A percentile compares a stretch with the other conserved stretches of the same genome.
These are phyloP conservation scores for Aspergillus tubingensis DNA, from an alignment of 2,329 filamentous ascomycete species.

Conservation along the genomic window DNA sequence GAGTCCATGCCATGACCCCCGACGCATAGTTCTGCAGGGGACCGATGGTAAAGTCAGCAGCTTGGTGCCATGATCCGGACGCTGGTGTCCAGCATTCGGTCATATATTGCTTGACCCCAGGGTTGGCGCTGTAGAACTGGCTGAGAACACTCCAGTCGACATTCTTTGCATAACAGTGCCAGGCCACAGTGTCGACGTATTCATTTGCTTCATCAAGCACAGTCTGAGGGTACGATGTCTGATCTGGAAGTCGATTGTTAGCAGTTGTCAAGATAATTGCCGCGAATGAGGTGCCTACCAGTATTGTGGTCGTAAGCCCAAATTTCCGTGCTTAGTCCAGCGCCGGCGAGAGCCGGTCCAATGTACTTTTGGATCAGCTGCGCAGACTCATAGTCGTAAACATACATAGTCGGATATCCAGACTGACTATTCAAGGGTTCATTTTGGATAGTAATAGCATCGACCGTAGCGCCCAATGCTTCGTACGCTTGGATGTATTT, in stretches of 20 bases:
- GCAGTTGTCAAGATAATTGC: not conserved
- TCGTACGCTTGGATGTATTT: constrained; percentile 42
- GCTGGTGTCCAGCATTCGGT: constrained; percentile 42
- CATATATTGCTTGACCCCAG: constrained; percentile 41
- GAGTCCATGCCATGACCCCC: constrained; percentile 34
- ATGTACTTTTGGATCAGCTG: constrained; percentile 35
- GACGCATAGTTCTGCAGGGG: constrained; percentile 35
- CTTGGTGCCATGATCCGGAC: constrained; percentile 28
- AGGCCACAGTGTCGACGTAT: constrained; percentile 37
- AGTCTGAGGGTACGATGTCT: constrained; percentile 36
- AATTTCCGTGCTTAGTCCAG: constrained; percentile 27
- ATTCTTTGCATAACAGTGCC: constrained; percentile 43
- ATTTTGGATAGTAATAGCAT: constrained; percentile 43
- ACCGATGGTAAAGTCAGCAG: constrained; percentile 31
- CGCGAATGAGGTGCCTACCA: constrained; percentile 13
- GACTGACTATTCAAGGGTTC: constrained; percentile 43
- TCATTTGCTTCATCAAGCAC: constrained; percentile 33
- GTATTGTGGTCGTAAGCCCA: constrained; percentile 46
- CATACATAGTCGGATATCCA: constrained; percentile 42
- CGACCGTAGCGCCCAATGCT: constrained; percentile 34
- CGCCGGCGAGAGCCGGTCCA: constrained; percentile 29
- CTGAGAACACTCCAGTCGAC: constrained; percentile 40
- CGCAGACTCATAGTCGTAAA: constrained; percentile 38
- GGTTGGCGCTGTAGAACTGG: constrained; percentile 36
- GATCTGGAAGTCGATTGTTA: constrained; percentile 20